These are phyloP conservation scores for Pachyrhizus erosus DNA, from an alignment of 306 rosid genomes.

Conservation along the genomic window DNA sequence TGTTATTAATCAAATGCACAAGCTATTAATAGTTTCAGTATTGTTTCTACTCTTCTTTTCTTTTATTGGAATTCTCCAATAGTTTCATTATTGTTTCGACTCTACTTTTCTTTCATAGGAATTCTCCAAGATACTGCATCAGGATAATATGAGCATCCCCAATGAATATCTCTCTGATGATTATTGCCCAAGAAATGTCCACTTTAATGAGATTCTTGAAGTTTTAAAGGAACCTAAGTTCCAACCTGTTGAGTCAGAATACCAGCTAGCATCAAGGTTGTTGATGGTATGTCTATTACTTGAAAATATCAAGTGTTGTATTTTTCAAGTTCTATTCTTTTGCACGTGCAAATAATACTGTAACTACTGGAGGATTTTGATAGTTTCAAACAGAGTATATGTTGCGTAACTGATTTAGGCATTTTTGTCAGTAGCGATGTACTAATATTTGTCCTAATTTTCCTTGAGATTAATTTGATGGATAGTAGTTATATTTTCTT, in stretches of 20 bases:
- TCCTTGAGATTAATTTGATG: slow-evolving; percentile 20
- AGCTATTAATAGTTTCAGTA: not conserved
- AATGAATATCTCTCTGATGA: slow-evolving; percentile 55
- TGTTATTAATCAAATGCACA: slow-evolving; percentile 25
- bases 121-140: slow-evolving; percentile 48
- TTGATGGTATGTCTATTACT: slow-evolving; percentile 63
- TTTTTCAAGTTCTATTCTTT: slow-evolving; percentile 33
- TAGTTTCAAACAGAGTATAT: slow-evolving; percentile 26
- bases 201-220: slow-evolving; percentile 59
- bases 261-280: slow-evolving; percentile 65
- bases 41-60: slow-evolving; percentile 5
- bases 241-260: slow-evolving; percentile 69
- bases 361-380: slow-evolving; percentile 16
- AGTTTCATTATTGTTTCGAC: not conserved
- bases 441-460: not conserved
- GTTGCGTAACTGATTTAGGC: not conserved
- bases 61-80: slow-evolving; percentile 59
- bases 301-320: slow-evolving; percentile 23
- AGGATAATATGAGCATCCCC: slow-evolving; percentile 48
- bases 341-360: slow-evolving; percentile 11
- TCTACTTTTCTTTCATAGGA: slow-evolving; percentile 53
- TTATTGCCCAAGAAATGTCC: slow-evolving; percentile 52
- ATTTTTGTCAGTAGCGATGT: not conserved
- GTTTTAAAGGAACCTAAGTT: slow-evolving; percentile 71
- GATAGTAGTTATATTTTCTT: slow-evolving; percentile 27